A percentile compares a stretch with the other conserved stretches of the same genome.
These are phyloP conservation scores for Metarhizium robertsii DNA, from an alignment of 2,329 filamentous ascomycete genomes.

Conservation along the genomic window DNA sequence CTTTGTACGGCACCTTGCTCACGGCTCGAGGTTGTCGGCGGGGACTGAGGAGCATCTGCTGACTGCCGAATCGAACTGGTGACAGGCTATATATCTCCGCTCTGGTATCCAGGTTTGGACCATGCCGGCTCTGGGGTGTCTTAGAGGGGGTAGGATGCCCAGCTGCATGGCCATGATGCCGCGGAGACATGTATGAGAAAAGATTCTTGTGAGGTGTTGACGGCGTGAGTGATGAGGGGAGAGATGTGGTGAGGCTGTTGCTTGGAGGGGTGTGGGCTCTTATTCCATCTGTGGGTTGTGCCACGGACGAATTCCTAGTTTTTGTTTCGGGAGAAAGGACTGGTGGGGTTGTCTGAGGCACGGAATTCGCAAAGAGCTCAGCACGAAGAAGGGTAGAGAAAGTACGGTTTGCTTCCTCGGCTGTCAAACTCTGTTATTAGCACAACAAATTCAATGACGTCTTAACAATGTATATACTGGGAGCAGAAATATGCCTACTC, in stretches of 20 bases:
- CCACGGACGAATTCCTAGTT: constrained; percentile 38
- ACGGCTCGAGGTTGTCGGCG: constrained; percentile 82
- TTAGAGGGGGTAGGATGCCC: constrained; percentile 83
- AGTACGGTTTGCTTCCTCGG: constrained; percentile 89
- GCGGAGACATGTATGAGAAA: constrained; percentile 80
- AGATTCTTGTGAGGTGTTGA: constrained; percentile 97
- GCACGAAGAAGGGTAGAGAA: constrained; percentile 81
- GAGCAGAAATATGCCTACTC: constrained; percentile 46
- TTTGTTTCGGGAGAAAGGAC: constrained; percentile 51
- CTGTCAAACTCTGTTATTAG: constrained; percentile 27
- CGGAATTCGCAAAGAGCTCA: constrained; percentile 84
- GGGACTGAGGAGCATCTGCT: constrained; percentile 86
- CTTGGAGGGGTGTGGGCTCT: constrained; percentile 75
- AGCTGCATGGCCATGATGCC: constrained; percentile 57
- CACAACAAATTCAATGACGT: neutral
- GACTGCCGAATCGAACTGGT: constrained; percentile 84
- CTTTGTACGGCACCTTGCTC: constrained; percentile 95
- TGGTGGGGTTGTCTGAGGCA: constrained; percentile 69
- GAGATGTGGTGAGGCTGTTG: constrained; percentile 46
- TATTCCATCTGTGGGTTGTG: constrained; percentile 53
- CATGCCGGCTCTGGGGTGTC: constrained; percentile 81
- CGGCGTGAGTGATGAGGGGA: constrained; percentile 73
- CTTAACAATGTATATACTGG: constrained; percentile 8
- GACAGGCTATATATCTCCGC: constrained; percentile 95
- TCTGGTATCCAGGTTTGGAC: constrained; percentile 77